A percentile compares a stretch with the other conserved stretches of the same genome.
These are phyloP conservation scores for Xylariaceae sp. DNA, from an alignment of 2,329 filamentous ascomycete genomes.

Conservation along the genomic window DNA sequence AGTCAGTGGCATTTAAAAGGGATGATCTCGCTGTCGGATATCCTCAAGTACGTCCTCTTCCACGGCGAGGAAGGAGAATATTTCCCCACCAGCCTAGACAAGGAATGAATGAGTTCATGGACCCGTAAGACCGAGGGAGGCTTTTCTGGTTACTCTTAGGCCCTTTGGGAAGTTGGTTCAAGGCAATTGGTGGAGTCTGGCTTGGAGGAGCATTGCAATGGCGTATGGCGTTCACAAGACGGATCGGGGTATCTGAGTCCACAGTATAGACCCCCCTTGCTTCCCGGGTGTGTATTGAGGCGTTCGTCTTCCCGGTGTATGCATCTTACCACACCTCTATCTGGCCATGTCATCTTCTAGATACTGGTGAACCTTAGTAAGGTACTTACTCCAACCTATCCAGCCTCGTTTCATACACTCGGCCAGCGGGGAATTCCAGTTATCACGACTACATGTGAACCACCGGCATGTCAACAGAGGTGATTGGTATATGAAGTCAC, in stretches of 20 bases:
- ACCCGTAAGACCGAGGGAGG: slow-evolving; percentile 6
- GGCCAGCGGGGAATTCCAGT: too few species aligned
- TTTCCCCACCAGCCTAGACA: too few species aligned
- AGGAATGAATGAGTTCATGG: slow-evolving; percentile 13
- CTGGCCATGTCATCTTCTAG: too few species aligned
- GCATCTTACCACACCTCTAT: too few species aligned
- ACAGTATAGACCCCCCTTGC: slow-evolving; percentile 19
- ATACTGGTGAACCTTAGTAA: too few species aligned
- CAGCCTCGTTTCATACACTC: too few species aligned
- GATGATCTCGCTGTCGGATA: slow-evolving; percentile 90
- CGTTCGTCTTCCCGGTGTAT: too few species aligned
- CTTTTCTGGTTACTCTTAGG: slow-evolving; percentile 10
- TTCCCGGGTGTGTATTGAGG: background rate
- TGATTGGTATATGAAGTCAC: too few species aligned
- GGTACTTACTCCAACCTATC: too few species aligned
- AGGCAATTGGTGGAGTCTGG: slow-evolving; percentile 14
- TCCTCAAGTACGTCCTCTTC: slow-evolving; percentile 88
- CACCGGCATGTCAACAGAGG: too few species aligned
- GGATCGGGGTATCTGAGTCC: slow-evolving; percentile 21
- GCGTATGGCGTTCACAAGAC: slow-evolving; percentile 31
- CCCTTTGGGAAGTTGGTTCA: slow-evolving; percentile 9
- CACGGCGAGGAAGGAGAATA: slow-evolving; percentile 62
- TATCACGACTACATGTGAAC: too few species aligned
- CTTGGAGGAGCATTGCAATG: slow-evolving; percentile 24
- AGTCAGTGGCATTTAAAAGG: slow-evolving; percentile 81